Conservation (phyloP, 2,329 filamentous ascomycete genomes). For the Fusarium sp. region DNA sequence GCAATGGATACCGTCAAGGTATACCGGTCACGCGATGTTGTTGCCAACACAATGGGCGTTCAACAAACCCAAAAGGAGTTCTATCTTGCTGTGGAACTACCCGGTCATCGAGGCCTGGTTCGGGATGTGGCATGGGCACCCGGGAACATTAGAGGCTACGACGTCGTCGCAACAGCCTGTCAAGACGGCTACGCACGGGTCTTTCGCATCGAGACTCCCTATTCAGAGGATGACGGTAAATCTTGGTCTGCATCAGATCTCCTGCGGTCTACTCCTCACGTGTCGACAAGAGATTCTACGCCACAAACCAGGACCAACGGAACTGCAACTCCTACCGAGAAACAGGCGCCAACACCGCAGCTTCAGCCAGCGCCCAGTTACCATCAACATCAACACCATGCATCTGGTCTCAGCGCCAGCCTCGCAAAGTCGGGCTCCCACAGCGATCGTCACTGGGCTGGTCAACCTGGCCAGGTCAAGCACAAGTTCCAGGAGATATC, state of each 20-base stretch:
- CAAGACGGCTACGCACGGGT: conserved; percentile 91
- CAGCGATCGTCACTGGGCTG: conserved; percentile 62
- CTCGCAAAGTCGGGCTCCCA: conserved; percentile 59
- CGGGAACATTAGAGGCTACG: conserved; percentile 88
- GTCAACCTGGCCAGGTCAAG: conserved; percentile 70
- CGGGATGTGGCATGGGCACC: conserved; percentile 93
- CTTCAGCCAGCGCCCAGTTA: conserved; percentile 34
- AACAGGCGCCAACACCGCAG: conserved; percentile 40
- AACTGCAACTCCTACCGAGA: conserved; percentile 36
- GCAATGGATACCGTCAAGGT: conserved; percentile 85
- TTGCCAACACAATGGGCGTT: conserved; percentile 61
- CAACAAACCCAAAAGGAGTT: conserved; percentile 75
- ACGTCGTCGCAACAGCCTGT: conserved; percentile 89
- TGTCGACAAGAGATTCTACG: conserved; percentile 40
- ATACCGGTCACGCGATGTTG: conserved; percentile 76
- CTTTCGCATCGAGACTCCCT: conserved; percentile 78
- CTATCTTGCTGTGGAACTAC: conserved; percentile 81
- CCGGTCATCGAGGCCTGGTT: conserved; percentile 78
- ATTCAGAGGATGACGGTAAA: conserved; percentile 56
- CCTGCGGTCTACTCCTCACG: conserved; percentile 47
- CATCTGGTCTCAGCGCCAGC: conserved; percentile 62
- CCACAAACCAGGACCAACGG: conserved; percentile 47
- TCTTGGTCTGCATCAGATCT: conserved; percentile 61
- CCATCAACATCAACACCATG: conserved; percentile 49
- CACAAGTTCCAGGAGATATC: conserved; percentile 72